phyloP scores from a whole-genome alignment of 2,329 filamentous ascomycete species.

The Alternaria sp. region DNA sequence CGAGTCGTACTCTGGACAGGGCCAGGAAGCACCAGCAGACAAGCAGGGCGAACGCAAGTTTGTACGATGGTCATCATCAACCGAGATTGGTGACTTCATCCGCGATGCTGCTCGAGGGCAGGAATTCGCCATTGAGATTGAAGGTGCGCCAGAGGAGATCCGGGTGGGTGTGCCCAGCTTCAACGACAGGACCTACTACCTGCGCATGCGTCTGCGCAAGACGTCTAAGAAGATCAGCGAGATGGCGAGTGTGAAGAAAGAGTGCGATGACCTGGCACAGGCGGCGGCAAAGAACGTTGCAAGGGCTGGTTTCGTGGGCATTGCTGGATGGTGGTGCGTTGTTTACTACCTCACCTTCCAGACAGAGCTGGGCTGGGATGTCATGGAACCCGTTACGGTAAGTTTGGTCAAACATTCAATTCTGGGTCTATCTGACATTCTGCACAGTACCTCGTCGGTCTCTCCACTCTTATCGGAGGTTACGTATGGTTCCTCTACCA shows the following conservation, averaged over 20 bases:
- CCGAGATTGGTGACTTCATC: conserved; percentile 93
- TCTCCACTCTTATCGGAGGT: conserved; percentile 84
- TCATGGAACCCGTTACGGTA: conserved; percentile 84
- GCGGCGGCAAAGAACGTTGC: conserved; percentile 79
- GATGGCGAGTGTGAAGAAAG: conserved; percentile 76
- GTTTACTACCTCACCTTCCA: conserved; percentile 74
- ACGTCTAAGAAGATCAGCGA: conserved; percentile 71
- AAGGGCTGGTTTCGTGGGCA: conserved; percentile 75
- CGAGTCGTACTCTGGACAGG: conserved; percentile 74
- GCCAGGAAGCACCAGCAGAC: conserved; percentile 60
- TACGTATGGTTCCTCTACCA: conserved; percentile 96
- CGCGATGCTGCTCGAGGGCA: conserved; percentile 83
- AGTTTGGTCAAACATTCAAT: conserved; percentile 12
- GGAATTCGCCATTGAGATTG: conserved; percentile 84
- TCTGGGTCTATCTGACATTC: conserved; percentile 1
- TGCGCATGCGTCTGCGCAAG: conserved; percentile 77
- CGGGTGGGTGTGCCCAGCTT: conserved; percentile 85
- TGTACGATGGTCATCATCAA: conserved; percentile 86
- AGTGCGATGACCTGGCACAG: conserved; percentile 81
- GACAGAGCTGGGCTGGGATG: conserved; percentile 85
- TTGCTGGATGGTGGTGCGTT: conserved; percentile 80
- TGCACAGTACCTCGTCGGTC: conserved; percentile 74
- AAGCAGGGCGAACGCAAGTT: conserved; percentile 65
- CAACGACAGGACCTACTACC: conserved; percentile 87
- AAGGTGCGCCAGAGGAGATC: conserved; percentile 72